Evolutionary conservation across 2,329 filamentous ascomycete species (phyloP).

Genomic region (Ophiostoma tasmaniense): DNA sequence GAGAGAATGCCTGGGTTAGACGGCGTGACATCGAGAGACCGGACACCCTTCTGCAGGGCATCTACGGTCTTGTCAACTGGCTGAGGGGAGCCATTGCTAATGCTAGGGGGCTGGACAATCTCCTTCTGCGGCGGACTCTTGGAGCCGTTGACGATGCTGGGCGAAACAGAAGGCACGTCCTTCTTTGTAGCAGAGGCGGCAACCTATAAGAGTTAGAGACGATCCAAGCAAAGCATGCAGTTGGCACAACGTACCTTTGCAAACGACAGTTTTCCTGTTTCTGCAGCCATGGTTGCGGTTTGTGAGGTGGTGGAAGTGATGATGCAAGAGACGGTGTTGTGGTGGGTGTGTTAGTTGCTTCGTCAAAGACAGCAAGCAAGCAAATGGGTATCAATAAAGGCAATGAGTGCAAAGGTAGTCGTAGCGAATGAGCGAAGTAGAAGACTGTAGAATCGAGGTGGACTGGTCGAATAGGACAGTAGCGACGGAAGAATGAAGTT

Average conservation of each 20-base stretch:
- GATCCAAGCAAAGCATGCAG: background rate
- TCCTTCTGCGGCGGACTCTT: background rate
- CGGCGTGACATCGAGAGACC: background rate
- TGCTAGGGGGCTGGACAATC: background rate
- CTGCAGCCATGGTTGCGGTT: conserved; percentile 32
- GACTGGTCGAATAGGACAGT: no score
- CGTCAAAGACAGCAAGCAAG: background rate
- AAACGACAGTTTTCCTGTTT: conserved; percentile 57
- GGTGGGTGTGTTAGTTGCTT: conserved; percentile 18
- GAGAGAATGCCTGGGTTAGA: background rate
- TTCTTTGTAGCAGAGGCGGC: conserved; percentile 40
- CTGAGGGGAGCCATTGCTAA: background rate
- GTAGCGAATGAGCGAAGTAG: background rate
- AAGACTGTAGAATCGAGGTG: background rate
- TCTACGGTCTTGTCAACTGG: background rate
- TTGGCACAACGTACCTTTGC: conserved; percentile 53
- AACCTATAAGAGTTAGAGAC: conserved; percentile 30
- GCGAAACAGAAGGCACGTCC: conserved; percentile 16
- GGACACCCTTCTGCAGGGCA: background rate
- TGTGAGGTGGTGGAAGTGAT: conserved; percentile 22
- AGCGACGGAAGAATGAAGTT: background rate
- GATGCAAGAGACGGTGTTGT: background rate
- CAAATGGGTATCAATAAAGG: conserved; percentile 5
- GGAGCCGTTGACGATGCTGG: background rate
- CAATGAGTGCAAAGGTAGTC: background rate